phyloP scores from a whole-genome alignment of 2,329 filamentous ascomycete species.

The Cladophialophora immunda region DNA sequence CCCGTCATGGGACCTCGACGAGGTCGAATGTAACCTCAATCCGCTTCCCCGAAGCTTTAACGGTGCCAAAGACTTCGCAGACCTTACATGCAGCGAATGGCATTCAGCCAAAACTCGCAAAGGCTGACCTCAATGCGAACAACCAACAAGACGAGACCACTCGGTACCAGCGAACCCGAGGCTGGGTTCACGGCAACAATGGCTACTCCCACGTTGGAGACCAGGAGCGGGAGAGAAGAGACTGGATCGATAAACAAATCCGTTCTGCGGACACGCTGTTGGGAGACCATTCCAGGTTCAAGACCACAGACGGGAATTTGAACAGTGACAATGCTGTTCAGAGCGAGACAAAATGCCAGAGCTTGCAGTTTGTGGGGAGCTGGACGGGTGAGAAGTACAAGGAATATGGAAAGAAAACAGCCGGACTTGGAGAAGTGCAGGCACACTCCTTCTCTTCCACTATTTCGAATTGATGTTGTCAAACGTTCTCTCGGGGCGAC shows the following conservation, averaged over 20 bases:
- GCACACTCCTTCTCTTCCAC: background rate
- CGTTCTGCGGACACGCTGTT: background rate
- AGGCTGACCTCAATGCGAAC: background rate
- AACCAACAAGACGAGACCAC: background rate
- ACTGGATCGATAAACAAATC: background rate
- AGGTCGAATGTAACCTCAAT: background rate
- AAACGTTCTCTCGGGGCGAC: background rate
- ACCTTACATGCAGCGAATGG: background rate
- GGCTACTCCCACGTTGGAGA: background rate
- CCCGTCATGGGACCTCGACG: background rate
- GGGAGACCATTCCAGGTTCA: background rate
- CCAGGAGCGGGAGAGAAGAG: background rate
- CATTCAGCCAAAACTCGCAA: background rate
- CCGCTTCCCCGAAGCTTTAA: background rate
- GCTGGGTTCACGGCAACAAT: background rate
- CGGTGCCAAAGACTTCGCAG: background rate
- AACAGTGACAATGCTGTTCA: background rate
- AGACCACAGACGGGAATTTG: background rate
- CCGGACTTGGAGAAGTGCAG: background rate
- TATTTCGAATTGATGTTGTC: background rate
- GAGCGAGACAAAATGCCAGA: background rate
- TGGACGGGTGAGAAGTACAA: background rate
- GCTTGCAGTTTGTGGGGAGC: background rate
- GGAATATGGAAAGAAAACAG: background rate
- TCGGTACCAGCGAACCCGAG: background rate